Conservation (phyloP, 169 alveolate species). For the Sarcocystis neurona region DNA sequence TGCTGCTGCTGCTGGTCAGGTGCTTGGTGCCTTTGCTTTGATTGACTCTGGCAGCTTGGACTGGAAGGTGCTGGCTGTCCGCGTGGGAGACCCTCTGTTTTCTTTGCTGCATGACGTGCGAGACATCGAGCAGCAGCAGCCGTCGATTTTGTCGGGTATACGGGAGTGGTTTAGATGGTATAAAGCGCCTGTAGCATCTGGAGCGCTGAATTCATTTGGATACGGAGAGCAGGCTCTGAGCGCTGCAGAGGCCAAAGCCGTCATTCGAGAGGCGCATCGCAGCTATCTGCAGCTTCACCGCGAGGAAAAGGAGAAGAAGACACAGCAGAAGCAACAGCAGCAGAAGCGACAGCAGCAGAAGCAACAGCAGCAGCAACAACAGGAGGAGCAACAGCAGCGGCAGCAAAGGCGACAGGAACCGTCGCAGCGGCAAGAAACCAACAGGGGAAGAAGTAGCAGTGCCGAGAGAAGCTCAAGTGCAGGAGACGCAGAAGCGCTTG, state of each 20-base stretch:
- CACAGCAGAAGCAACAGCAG: not conserved
- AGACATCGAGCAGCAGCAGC: constrained; percentile 63
- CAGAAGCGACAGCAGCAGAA: not conserved
- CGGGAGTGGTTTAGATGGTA: constrained; percentile 75
- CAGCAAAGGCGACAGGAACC: no score
- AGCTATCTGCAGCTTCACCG: constrained; percentile 15
- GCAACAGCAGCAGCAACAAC: not conserved
- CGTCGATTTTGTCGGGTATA: constrained; percentile 64
- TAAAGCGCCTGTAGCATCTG: constrained; percentile 62
- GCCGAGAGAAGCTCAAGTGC: no score
- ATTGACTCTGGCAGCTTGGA: constrained; percentile 91
- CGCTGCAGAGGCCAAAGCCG: constrained; percentile 35
- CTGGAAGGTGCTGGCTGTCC: constrained; percentile 86
- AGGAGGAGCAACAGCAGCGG: not conserved
- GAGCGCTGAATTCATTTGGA: constrained; percentile 67
- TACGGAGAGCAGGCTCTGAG: constrained; percentile 65
- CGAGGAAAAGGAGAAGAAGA: not conserved
- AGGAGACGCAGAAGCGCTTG: no score
- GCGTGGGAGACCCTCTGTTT: constrained; percentile 25
- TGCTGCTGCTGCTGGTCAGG: constrained; percentile 49
- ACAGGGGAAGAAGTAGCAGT: no score
- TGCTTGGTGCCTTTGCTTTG: constrained; percentile 89
- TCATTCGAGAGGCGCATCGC: constrained; percentile 10
- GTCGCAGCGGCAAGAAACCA: no score
- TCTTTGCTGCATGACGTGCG: constrained; percentile 45